These are phyloP conservation scores for Sphaerulina musiva DNA, from an alignment of 2,329 filamentous ascomycete species.

Conservation along the genomic window DNA sequence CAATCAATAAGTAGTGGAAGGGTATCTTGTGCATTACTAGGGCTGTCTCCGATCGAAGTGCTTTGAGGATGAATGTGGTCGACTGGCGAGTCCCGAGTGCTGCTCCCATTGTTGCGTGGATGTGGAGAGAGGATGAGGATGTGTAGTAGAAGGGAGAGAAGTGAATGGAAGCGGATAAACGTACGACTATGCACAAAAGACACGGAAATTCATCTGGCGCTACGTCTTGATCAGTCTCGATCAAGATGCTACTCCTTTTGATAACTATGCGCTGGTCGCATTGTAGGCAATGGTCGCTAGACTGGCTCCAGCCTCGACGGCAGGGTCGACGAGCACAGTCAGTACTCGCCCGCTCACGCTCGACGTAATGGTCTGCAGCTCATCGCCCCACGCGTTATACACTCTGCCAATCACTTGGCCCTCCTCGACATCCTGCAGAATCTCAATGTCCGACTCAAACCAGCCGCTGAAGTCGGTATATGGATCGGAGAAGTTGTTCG, in stretches of 20 bases:
- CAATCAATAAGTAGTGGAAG: constrained; percentile 28
- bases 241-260: neutral
- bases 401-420: constrained; percentile 35
- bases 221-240: too few relatives aligned
- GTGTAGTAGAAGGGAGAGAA: too few relatives aligned
- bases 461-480: constrained; percentile 30
- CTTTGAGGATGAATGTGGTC: too few relatives aligned
- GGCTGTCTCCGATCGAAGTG: too few relatives aligned
- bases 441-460: constrained; percentile 26
- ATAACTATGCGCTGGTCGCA: constrained; percentile 21
- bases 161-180: too few relatives aligned
- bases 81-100: too few relatives aligned
- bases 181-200: too few relatives aligned
- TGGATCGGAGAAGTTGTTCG: constrained; percentile 30
- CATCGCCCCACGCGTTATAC: constrained; percentile 35
- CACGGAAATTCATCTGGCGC: too few relatives aligned
- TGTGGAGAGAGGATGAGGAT: too few relatives aligned
- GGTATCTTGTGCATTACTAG: too few relatives aligned
- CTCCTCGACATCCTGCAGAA: constrained; percentile 34
- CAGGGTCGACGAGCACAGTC: constrained; percentile 33
- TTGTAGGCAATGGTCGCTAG: constrained; percentile 36
- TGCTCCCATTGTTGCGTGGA: too few relatives aligned
- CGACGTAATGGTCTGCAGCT: constrained; percentile 33
- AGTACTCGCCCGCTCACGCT: constrained; percentile 33
- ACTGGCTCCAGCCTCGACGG: constrained; percentile 33